A percentile compares a stretch with the other conserved stretches of the same genome.
These are phyloP conservation scores for Albifimbria verrucaria DNA, from an alignment of 2,329 filamentous ascomycete species.

Conservation along the genomic window DNA sequence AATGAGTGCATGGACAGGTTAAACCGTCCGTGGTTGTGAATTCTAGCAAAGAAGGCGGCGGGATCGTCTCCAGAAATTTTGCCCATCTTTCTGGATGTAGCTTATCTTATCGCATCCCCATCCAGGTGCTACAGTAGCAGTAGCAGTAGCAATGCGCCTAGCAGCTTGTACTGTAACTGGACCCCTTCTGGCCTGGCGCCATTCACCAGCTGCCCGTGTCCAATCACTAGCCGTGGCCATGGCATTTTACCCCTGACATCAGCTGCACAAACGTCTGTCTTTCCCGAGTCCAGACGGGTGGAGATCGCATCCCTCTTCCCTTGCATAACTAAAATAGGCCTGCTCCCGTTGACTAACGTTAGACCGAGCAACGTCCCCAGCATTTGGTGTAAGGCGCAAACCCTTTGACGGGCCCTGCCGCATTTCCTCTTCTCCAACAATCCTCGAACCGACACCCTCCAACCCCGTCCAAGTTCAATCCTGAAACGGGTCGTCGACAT, in stretches of 20 bases:
- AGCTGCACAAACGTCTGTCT: neutral
- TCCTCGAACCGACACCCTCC: neutral
- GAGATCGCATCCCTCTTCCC: neutral
- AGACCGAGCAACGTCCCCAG: neutral
- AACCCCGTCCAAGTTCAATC: slow-evolving; percentile 11
- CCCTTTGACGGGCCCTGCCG: neutral
- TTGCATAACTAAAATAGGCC: neutral
- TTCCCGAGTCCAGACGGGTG: neutral
- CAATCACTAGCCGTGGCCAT: neutral
- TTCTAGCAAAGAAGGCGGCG: no score
- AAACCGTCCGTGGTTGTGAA: no score
- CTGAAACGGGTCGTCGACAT: no score
- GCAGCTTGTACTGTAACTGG: no score
- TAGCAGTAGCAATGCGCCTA: no score
- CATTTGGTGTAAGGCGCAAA: neutral
- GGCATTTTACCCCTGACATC: neutral
- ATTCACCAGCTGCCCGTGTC: no score
- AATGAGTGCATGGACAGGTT: neutral
- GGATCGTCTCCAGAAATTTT: no score
- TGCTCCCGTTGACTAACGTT: neutral
- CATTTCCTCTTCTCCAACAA: neutral
- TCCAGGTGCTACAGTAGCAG: no score
- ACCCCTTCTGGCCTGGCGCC: no score
- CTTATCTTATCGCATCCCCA: slow-evolving; percentile 11
- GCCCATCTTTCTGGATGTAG: no score